Conservation (phyloP, 495 filamentous ascomycete species). For the Talaromyces stipitatus region DNA sequence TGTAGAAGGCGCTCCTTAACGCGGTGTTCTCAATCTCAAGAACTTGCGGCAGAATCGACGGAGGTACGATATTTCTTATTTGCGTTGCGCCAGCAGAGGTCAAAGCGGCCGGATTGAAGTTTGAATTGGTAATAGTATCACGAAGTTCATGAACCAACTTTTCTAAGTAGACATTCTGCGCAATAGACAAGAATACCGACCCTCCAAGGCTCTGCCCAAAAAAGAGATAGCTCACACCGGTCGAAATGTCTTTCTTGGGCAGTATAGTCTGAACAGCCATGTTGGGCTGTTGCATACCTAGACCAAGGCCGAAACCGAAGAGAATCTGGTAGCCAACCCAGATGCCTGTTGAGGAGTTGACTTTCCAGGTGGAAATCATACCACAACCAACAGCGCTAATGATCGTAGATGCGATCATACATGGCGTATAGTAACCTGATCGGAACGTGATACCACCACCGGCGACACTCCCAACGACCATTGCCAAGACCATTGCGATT, state of each 20-base stretch:
- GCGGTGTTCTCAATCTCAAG: constrained; percentile 13
- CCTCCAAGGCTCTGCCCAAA: constrained; percentile 62
- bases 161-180: constrained; percentile 53
- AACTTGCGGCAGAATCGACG: constrained; percentile 30
- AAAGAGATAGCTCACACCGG: constrained; percentile 55
- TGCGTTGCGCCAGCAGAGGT: constrained; percentile 53
- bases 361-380: constrained; percentile 50
- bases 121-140: constrained; percentile 25
- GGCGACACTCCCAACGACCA: constrained; percentile 16
- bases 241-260: constrained; percentile 45
- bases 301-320: constrained; percentile 58
- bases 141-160: constrained; percentile 41
- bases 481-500: constrained; percentile 27
- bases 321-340: constrained; percentile 43
- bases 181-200: constrained; percentile 53
- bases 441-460: constrained; percentile 49
- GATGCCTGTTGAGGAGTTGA: constrained; percentile 35
- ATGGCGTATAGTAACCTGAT: constrained; percentile 61
- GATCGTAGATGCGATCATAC: constrained; percentile 46
- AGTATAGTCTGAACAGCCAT: constrained; percentile 59
- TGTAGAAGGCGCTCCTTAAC: constrained; percentile 18
- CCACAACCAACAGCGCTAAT: constrained; percentile 55
- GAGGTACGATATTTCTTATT: too few species aligned
- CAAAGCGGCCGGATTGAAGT: constrained; percentile 36
- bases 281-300: constrained; percentile 61